Percentiles rank a stretch among this genome's conserved stretches.
Conservation (phyloP, 208 protist genomes). For the Leptomonas pyrrhocoris region DNA sequence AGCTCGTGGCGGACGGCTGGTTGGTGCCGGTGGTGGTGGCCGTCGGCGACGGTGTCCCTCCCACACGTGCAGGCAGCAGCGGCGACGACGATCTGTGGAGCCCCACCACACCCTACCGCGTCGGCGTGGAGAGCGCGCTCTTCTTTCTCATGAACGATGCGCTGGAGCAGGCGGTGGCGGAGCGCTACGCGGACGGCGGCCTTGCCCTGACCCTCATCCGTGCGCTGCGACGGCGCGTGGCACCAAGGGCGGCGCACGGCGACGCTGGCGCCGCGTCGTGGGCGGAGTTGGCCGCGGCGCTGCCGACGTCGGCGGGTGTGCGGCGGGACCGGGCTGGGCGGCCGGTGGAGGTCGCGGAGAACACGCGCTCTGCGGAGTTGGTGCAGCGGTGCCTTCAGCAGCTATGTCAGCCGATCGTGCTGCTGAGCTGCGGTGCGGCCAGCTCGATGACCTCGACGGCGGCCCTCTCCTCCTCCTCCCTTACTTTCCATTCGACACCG, state of each 20-base stretch:
- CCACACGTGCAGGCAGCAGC: not conserved
- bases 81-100: slow-evolving; percentile 4
- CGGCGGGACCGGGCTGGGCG: slow-evolving; percentile 21
- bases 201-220: slow-evolving; percentile 42
- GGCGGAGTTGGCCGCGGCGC: slow-evolving; percentile 29
- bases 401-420: slow-evolving; percentile 33
- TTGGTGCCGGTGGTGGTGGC: slow-evolving; percentile 39
- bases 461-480: not conserved
- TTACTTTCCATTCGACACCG: not conserved
- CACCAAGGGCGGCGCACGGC: slow-evolving; percentile 10
- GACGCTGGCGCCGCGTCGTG: slow-evolving; percentile 19
- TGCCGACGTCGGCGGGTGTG: slow-evolving; percentile 14
- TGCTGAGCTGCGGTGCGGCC: slow-evolving; percentile 19
- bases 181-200: slow-evolving; percentile 26
- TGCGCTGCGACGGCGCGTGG: slow-evolving; percentile 25
- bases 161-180: slow-evolving; percentile 36
- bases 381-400: slow-evolving; percentile 31
- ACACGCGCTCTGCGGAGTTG: slow-evolving; percentile 23
- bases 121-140: slow-evolving; percentile 35
- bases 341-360: not conserved
- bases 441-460: slow-evolving; percentile 6
- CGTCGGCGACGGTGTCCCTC: not conserved
- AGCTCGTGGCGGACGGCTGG: slow-evolving; percentile 57
- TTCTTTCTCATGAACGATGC: slow-evolving; percentile 32
- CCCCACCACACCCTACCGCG: slow-evolving; percentile 37